A percentile compares a stretch with the other conserved stretches of the same genome.
Evolutionary conservation across 257 asterid species (phyloP).

Genomic region (Leonotis leonurus): DNA sequence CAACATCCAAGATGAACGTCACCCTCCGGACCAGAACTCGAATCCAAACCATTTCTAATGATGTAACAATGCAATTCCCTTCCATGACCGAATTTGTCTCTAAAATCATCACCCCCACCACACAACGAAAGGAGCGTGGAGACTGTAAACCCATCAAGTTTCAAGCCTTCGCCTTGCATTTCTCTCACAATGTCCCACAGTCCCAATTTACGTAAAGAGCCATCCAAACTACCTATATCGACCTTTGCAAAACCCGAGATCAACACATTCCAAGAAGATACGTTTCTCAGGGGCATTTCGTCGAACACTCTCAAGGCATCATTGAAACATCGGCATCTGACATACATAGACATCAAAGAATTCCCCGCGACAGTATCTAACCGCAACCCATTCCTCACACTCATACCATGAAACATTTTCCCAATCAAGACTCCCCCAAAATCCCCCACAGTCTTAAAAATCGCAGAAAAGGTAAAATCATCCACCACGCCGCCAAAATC

Average conservation of each 20-base stretch:
- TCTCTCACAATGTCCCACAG: slow-evolving; percentile 41
- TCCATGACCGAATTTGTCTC: slow-evolving; percentile 25
- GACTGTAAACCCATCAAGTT: slow-evolving; percentile 41
- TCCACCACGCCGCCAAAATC: slow-evolving; percentile 30
- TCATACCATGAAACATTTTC: slow-evolving; percentile 36
- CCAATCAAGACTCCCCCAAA: slow-evolving; percentile 32
- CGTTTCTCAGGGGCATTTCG: slow-evolving; percentile 48
- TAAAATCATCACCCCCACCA: slow-evolving; percentile 2
- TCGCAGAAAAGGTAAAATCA: slow-evolving; percentile 48
- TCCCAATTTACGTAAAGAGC: neutral
- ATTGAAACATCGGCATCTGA: slow-evolving; percentile 31
- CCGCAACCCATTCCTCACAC: slow-evolving; percentile 35
- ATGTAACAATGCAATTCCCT: slow-evolving; percentile 56
- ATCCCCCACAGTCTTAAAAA: slow-evolving; percentile 43
- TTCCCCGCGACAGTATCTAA: slow-evolving; percentile 59
- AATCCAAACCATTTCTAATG: slow-evolving; percentile 30
- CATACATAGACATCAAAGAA: slow-evolving; percentile 52
- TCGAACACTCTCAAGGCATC: slow-evolving; percentile 51
- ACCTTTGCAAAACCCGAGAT: slow-evolving; percentile 38
- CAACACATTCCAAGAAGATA: slow-evolving; percentile 53
- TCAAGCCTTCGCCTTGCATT: slow-evolving; percentile 50
- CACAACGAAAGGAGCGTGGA: slow-evolving; percentile 47
- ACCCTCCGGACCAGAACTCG: slow-evolving; percentile 8
- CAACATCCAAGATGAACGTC: slow-evolving; percentile 62
- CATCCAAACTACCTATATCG: neutral